Conservation (phyloP, 2,329 filamentous ascomycete genomes). For the Trichoderma afroharzianum region DNA sequence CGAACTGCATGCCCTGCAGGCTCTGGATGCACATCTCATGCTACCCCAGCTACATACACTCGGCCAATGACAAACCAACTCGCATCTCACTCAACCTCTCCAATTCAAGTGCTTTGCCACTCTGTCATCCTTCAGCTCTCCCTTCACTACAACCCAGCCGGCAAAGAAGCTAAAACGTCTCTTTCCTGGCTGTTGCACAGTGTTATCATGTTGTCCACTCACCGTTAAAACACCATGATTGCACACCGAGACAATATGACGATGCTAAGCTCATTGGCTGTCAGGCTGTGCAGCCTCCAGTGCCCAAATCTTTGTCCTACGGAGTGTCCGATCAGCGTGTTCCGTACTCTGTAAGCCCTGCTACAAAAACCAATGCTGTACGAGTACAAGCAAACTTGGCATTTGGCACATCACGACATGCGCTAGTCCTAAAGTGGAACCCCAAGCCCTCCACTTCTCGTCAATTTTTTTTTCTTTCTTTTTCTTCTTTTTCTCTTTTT, state of each 20-base stretch:
- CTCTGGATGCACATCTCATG: not conserved
- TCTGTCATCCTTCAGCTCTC: not conserved
- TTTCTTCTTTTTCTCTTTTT: constrained; percentile 16
- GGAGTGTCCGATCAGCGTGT: not conserved
- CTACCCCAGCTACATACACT: not conserved
- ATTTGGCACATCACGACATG: not conserved
- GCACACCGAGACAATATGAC: not conserved
- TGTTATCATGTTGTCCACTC: not conserved
- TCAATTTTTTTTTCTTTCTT: not conserved
- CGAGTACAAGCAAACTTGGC: not conserved
- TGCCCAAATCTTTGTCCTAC: not conserved
- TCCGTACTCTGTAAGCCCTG: not conserved
- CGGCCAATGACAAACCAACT: not conserved
- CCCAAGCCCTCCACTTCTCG: not conserved
- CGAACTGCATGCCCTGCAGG: not conserved
- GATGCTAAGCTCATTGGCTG: not conserved
- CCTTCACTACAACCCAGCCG: not conserved
- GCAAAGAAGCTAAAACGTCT: not conserved
- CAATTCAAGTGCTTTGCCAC: not conserved
- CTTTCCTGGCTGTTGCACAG: not conserved
- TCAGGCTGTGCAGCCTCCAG: not conserved
- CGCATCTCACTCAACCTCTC: not conserved
- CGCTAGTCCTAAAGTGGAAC: not conserved
- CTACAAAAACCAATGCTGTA: not conserved
- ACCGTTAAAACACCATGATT: not conserved